Evolutionary conservation across 2,329 filamentous ascomycete genomes (phyloP).

Genomic region (Colletotrichum abscissum): DNA sequence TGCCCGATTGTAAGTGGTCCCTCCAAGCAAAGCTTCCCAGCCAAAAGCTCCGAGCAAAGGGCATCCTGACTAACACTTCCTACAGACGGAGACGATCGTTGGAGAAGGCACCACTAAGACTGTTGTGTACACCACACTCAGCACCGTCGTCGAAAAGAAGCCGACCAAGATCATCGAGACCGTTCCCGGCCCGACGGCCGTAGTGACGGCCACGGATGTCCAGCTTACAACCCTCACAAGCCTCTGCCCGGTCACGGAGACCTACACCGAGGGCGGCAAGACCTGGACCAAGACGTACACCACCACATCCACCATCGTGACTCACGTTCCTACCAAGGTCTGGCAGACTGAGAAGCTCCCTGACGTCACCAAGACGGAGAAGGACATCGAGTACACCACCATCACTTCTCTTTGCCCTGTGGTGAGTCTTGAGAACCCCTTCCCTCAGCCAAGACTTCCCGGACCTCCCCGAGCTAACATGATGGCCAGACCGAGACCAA

Average conservation of each 20-base stretch:
- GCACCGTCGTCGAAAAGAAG: slow-evolving; percentile 44
- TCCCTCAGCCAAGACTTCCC: too few species aligned
- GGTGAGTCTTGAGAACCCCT: too few species aligned
- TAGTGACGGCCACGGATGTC: slow-evolving; percentile 44
- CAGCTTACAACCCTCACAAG: slow-evolving; percentile 37
- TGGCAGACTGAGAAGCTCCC: slow-evolving; percentile 49
- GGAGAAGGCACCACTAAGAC: slow-evolving; percentile 45
- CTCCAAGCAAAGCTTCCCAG: too few species aligned
- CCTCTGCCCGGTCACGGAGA: slow-evolving; percentile 17
- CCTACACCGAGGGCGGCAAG: slow-evolving; percentile 35
- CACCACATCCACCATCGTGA: slow-evolving; percentile 43
- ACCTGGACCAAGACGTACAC: slow-evolving; percentile 41
- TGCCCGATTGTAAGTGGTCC: slow-evolving; percentile 48
- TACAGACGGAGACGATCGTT: slow-evolving; percentile 48
- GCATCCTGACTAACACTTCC: background rate
- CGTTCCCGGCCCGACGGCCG: slow-evolving; percentile 48
- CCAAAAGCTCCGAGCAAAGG: too few species aligned
- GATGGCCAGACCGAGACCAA: slow-evolving; percentile 12
- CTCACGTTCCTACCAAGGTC: slow-evolving; percentile 45
- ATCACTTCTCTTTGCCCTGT: slow-evolving; percentile 57
- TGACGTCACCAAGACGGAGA: slow-evolving; percentile 50
- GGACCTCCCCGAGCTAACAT: too few species aligned
- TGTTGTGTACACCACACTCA: slow-evolving; percentile 42
- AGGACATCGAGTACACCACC: slow-evolving; percentile 53
- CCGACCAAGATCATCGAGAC: slow-evolving; percentile 49